These are phyloP conservation scores for Phyllachora maydis DNA, from an alignment of 2,329 filamentous ascomycete species.

Conservation along the genomic window DNA sequence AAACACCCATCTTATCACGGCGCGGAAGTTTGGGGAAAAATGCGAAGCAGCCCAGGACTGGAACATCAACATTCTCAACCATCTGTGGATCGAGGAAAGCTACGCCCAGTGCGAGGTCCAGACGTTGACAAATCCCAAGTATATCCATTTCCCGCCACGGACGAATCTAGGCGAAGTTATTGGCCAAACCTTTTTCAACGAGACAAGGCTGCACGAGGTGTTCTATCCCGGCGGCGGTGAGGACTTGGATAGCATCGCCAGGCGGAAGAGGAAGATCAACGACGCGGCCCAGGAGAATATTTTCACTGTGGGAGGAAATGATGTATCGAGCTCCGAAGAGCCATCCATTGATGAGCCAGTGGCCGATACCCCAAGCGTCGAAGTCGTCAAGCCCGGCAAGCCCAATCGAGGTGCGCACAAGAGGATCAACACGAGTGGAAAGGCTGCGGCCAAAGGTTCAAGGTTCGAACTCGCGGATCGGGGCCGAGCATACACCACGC, in stretches of 20 bases:
- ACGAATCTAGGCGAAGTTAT: conserved; percentile 90
- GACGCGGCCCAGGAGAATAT: conserved; percentile 30
- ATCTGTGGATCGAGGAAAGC: conserved; percentile 93
- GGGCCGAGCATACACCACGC: conserved; percentile 13
- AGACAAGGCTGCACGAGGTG: conserved; percentile 34
- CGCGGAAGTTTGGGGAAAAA: conserved; percentile 78
- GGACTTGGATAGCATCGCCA: conserved; percentile 17
- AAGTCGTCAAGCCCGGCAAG: conserved; percentile 2
- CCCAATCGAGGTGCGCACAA: no score
- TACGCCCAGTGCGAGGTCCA: conserved; percentile 75
- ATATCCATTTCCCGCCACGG: conserved; percentile 67
- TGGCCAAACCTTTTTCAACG: conserved; percentile 68
- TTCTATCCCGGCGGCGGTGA: conserved; percentile 46
- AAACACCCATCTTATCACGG: conserved; percentile 89
- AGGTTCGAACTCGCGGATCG: no score
- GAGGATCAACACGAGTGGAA: no score
- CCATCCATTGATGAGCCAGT: no score
- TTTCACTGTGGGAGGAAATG: conserved; percentile 19
- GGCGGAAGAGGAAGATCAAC: conserved; percentile 26
- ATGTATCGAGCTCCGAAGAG: no score
- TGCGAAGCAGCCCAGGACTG: conserved; percentile 83
- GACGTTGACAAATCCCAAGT: conserved; percentile 50
- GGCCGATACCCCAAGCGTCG: no score
- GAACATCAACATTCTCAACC: conserved; percentile 78
- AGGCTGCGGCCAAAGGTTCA: no score